Percentiles rank a stretch among this genome's conserved stretches.
phyloP scores from a whole-genome alignment of 177 flowering plant genomes.

The Telopea speciosissima region DNA sequence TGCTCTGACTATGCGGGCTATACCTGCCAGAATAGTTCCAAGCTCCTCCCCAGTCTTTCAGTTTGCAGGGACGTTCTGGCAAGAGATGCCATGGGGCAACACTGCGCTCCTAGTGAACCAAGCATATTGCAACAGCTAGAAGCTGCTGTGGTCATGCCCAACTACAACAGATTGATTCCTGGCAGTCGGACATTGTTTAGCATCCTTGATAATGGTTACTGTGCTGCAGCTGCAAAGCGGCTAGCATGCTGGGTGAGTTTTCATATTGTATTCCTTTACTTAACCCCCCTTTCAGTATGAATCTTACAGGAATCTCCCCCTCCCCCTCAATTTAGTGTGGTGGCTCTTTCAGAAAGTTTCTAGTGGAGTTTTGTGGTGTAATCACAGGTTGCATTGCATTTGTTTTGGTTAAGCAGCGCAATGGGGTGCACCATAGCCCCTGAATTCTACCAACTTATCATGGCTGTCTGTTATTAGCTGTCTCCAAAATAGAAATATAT shows the following conservation, averaged over 20 bases:
- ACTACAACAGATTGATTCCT: slow-evolving; percentile 85
- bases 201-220: slow-evolving; percentile 61
- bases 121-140: slow-evolving; percentile 92
- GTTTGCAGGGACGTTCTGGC: slow-evolving; percentile 72
- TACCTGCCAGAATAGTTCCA: slow-evolving; percentile 90
- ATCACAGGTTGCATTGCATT: too few relatives aligned
- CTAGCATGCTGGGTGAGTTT: slow-evolving; percentile 96
- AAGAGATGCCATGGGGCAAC: slow-evolving; percentile 66
- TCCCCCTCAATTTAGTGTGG: too few relatives aligned
- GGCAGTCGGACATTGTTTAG: slow-evolving; percentile 66
- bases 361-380: too few relatives aligned
- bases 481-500: background rate
- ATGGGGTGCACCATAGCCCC: background rate
- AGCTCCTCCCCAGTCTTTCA: slow-evolving; percentile 63
- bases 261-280: background rate
- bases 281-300: background rate
- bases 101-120: slow-evolving; percentile 94
- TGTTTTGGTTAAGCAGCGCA: background rate
- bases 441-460: background rate
- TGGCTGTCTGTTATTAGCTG: background rate
- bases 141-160: slow-evolving; percentile 92
- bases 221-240: slow-evolving; percentile 85
- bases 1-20: slow-evolving; percentile 86
- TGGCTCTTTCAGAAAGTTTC: too few relatives aligned
- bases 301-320: too few relatives aligned